Base-by-base conservation (phyloP, 1,284 basidiomycete genomes). In the Malassezia equina region DNA sequence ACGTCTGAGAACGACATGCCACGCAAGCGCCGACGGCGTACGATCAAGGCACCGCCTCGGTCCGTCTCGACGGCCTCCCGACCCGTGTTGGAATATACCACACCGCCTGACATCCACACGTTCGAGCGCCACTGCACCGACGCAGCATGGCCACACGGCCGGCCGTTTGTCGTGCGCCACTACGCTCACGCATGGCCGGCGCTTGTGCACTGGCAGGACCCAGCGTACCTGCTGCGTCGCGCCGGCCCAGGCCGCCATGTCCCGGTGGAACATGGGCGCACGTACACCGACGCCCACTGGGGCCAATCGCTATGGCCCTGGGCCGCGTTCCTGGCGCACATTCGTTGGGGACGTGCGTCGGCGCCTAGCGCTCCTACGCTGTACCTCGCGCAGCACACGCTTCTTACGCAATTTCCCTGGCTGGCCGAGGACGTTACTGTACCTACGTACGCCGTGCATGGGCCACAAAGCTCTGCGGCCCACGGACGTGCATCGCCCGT, bases 371-470 rank as follows among this genome's bases (percentile, higher is more conserved):
- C 34, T 3, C 40, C 34, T 11, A 32, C 25, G 4, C 78, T 84
- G 19, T 96, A 96, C 73, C 81, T 96, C 19, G 91, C 93, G 0
- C 91, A 96, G 69, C 85, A 96, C 75, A 81, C 83, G 60, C 80
- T 96, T 7, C 80, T 91, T 62, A 78, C 77, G 28, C 91, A 96
- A 73, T 90, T 96, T 64, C 89, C 88, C 0, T 72, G 75, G 3
- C 78, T 96, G 27, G 78, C 80, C 47, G 76, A 79, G 9, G 91
- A 96, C 68, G 82, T 94, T 44, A 60, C 81, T 8, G 64, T 86
- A 6, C 91, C 91, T 0, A 89, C 94, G 72, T 90, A 91, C 67
- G 33, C 19, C 12, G 21, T 36, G 31, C 27, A 44, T 31, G 29
- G 23, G 32, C 5, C 21, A 1, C 17, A 12, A 13, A 32, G 31